Base-by-base conservation (phyloP, 176 grass and related monocot species). In the Carex kokanica region DNA sequence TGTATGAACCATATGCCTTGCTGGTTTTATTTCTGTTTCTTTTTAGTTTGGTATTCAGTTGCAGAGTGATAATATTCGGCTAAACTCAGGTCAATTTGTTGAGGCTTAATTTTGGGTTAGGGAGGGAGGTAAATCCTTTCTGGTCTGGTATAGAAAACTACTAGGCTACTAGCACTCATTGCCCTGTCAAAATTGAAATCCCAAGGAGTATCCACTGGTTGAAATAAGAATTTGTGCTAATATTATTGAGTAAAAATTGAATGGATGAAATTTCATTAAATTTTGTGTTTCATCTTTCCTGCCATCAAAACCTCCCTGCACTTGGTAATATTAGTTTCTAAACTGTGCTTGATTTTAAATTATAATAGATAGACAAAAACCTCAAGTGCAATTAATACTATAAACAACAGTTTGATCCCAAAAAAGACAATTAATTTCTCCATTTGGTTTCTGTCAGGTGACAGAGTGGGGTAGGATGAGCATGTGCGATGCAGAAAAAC, bases 401-500 rank as follows among this genome's bases (percentile, higher is more conserved):
- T 74, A 1, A 5, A 15, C 2, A 4, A 25, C 2, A 24, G 6
- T 78, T 56, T 78, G 73, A 32, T 78, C 14, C 47, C 51, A 55
- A 5, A 54, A 77, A 78, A 52, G 40, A 24, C 23, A 78, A 74
- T 74, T 80, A 67, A 79, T 83, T 74, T 79, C 18, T 61, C 68
- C 13, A 45, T 97, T 68, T 60, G 53, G 64, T 87, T 29, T 70
- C 59, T 89, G 21, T 60, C 83, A 98, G 96, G 88, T 92, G 45
- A 83, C 93, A 7, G 97, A 92, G 86, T 99, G 97, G 93, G 97
- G 97, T 84, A 38, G 54, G 86, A 99, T 99, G 93, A 89, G 86
- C 63, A 96, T 99, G 97, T 93, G 93, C 85, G 97, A 99, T 85
- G 97, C 97, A 59, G 93, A 99, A 88, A 90, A 91, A 79, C 91